A percentile compares a stretch with the other conserved stretches of the same genome.
Conservation (phyloP, 805 yeast genomes). For the Diddensiella caesifluorescens region DNA sequence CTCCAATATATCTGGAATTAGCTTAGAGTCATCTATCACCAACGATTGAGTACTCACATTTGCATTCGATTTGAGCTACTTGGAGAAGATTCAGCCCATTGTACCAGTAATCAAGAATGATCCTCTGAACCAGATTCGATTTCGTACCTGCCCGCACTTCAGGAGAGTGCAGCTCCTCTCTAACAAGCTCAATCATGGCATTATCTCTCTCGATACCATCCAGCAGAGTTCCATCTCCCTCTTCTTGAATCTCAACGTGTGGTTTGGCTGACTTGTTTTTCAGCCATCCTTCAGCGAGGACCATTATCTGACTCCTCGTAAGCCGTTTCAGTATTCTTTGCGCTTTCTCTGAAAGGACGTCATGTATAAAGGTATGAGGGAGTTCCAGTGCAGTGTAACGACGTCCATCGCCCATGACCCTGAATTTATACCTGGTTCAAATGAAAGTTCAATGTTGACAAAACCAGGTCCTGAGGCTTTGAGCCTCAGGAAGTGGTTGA, state of each 20-base stretch:
- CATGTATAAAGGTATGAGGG: slow-evolving; percentile 15
- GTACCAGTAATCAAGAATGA: slow-evolving; percentile 49
- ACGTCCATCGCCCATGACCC: no score
- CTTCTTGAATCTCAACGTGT: slow-evolving; percentile 23
- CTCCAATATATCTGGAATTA: slow-evolving; percentile 41
- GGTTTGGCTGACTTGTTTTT: slow-evolving; percentile 6
- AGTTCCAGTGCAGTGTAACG: slow-evolving; percentile 5
- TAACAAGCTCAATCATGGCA: slow-evolving; percentile 3
- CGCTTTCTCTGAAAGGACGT: slow-evolving; percentile 13
- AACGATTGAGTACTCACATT: slow-evolving; percentile 29
- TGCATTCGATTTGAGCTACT: slow-evolving; percentile 65
- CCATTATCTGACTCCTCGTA: slow-evolving; percentile 6
- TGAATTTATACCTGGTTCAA: no score
- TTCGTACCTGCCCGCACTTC: slow-evolving; percentile 4
- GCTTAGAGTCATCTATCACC: not conserved
- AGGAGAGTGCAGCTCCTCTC: slow-evolving; percentile 9
- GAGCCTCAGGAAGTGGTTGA: no score
- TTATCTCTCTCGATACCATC: slow-evolving; percentile 5
- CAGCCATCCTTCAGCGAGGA: slow-evolving; percentile 15
- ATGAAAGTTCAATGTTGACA: no score
- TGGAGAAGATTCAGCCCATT: slow-evolving; percentile 59
- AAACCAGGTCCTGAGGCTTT: no score
- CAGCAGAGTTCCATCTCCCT: slow-evolving; percentile 6
- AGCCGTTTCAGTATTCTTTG: slow-evolving; percentile 9
- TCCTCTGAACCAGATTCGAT: slow-evolving; percentile 35